Conservation (phyloP, 495 filamentous ascomycete species). For the Penicillium canariense region DNA sequence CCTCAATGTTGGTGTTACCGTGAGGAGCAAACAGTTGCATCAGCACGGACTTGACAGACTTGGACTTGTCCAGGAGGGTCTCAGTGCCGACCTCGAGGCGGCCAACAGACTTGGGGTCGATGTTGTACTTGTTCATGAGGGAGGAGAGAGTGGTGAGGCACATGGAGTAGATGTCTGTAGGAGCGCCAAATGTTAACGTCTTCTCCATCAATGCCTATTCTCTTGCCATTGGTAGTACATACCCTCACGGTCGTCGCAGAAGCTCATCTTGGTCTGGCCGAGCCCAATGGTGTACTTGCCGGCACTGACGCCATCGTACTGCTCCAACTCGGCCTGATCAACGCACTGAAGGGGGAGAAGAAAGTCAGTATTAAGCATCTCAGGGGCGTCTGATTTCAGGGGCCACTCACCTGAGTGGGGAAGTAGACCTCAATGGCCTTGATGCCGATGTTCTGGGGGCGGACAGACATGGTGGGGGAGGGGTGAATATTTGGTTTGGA, state of each 20-base stretch:
- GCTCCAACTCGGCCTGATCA: conserved; percentile 92
- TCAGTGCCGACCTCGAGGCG: conserved; percentile 97
- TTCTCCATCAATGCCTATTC: neutral
- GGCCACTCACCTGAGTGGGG: conserved; percentile 79
- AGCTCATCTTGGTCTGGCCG: conserved; percentile 99
- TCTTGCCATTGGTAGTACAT: conserved; percentile 28
- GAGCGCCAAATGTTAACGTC: neutral
- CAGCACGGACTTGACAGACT: conserved; percentile 98
- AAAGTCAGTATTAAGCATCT: conserved; percentile 20
- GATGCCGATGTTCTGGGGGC: conserved; percentile 96
- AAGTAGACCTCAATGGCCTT: conserved; percentile 99
- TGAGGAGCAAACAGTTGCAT: conserved; percentile 93
- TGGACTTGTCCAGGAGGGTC: conserved; percentile 98
- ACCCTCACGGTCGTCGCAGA: conserved; percentile 99
- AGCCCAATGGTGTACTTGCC: conserved; percentile 99
- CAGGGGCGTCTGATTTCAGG: neutral
- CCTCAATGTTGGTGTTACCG: conserved; percentile 89
- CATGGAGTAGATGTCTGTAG: conserved; percentile 94
- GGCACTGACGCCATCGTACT: conserved; percentile 91
- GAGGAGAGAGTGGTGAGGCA: conserved; percentile 84
- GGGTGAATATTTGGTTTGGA: conserved; percentile 10
- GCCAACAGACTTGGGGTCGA: conserved; percentile 86
- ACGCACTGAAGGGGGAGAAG: conserved; percentile 66
- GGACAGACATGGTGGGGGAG: conserved; percentile 69
- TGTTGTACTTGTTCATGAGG: conserved; percentile 87